These are phyloP conservation scores for Backusella parvicylindrica DNA, from an alignment of 192 early-diverging fungal genomes.

Conservation along the genomic window DNA sequence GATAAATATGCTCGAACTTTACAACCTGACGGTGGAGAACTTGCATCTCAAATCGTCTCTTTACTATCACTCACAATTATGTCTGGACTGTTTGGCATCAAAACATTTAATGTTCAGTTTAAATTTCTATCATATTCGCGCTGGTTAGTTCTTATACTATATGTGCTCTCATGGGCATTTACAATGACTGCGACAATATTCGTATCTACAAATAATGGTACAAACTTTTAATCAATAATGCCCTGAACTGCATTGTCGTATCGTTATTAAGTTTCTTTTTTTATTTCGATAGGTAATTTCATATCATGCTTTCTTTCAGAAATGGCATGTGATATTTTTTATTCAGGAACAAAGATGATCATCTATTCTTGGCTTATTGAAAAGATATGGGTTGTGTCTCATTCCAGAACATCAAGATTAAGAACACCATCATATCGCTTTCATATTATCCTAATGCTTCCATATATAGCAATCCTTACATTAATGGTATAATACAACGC, in stretches of 20 bases:
- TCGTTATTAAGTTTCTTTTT: neutral
- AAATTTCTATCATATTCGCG: conserved; percentile 28
- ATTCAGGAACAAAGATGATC: conserved; percentile 36
- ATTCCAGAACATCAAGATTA: conserved; percentile 17
- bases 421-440: conserved; percentile 27
- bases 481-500: too few relatives aligned
- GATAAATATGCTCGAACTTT: neutral
- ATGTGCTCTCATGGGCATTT: conserved; percentile 43
- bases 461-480: conserved; percentile 32
- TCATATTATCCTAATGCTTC: conserved; percentile 21
- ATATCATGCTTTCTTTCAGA: conserved; percentile 36
- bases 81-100: conserved; percentile 19
- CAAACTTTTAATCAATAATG: neutral
- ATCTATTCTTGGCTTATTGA: conserved; percentile 43
- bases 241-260: neutral
- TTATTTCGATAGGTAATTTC: conserved; percentile 11
- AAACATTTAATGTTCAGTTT: conserved; percentile 18
- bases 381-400: conserved; percentile 32
- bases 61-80: conserved; percentile 17
- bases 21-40: conserved; percentile 18
- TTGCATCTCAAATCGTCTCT: conserved; percentile 23
- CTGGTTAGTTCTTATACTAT: conserved; percentile 33
- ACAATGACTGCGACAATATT: conserved; percentile 34
- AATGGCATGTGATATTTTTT: conserved; percentile 41
- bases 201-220: conserved; percentile 41